These are phyloP conservation scores for Tilletia setariae DNA, from an alignment of 1,284 basidiomycete species.

Conservation along the genomic window DNA sequence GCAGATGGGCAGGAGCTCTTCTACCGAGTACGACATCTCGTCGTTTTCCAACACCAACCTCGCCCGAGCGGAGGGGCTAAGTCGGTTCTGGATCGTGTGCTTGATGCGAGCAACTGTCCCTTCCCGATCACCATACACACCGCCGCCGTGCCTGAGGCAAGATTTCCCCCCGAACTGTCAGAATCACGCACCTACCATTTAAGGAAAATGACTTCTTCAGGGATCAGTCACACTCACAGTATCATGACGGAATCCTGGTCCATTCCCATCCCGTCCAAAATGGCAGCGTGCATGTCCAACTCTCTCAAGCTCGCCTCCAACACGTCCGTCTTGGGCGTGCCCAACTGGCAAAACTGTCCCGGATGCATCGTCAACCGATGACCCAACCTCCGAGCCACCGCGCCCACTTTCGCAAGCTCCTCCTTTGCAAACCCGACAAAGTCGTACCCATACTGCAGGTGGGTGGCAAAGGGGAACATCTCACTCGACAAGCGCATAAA, in stretches of 20 bases:
- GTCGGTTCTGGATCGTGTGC: slow-evolving; percentile 63
- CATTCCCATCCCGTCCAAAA: slow-evolving; percentile 77
- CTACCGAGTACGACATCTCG: slow-evolving; percentile 82
- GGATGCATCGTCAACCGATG: slow-evolving; percentile 83
- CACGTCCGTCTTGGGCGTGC: slow-evolving; percentile 70
- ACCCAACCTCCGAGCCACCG: slow-evolving; percentile 70
- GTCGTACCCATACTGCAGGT: slow-evolving; percentile 73
- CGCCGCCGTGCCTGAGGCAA: slow-evolving; percentile 58
- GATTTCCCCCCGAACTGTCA: too few species aligned
- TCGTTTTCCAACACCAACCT: slow-evolving; percentile 86
- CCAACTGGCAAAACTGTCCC: slow-evolving; percentile 76
- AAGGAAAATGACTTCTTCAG: too few species aligned
- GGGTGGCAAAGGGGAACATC: slow-evolving; percentile 87
- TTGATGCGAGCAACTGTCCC: slow-evolving; percentile 71
- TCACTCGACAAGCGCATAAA: slow-evolving; percentile 58
- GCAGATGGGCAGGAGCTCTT: slow-evolving; percentile 77
- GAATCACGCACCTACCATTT: too few species aligned
- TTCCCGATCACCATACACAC: slow-evolving; percentile 74
- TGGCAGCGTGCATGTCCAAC: slow-evolving; percentile 76
- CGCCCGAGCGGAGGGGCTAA: slow-evolving; percentile 67
- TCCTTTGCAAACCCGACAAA: slow-evolving; percentile 65
- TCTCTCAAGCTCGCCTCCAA: slow-evolving; percentile 73
- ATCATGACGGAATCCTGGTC: slow-evolving; percentile 74
- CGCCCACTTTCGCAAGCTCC: slow-evolving; percentile 64
- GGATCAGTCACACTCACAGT: slow-evolving; percentile 58